Percentiles rank a stretch among this genome's conserved stretches.
phyloP scores from a whole-genome alignment of 1,139 yeast genomes.

The Ogataea hybrid region DNA sequence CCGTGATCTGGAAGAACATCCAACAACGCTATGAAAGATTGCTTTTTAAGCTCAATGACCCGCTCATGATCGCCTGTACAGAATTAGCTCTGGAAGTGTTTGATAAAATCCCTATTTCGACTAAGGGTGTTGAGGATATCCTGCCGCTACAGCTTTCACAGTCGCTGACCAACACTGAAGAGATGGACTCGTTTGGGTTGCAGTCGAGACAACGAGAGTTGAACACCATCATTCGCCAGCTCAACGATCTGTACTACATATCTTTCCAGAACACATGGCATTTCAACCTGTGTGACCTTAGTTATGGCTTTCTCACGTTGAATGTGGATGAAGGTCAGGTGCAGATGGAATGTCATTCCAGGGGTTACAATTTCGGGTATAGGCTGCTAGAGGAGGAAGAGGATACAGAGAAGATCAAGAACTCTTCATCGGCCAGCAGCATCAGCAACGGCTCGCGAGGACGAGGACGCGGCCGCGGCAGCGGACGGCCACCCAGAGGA shows the following conservation, averaged over 20 bases:
- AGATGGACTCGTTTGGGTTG: constrained; percentile 18
- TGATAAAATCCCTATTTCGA: constrained; percentile 64
- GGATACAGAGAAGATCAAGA: constrained; percentile 1
- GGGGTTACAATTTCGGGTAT: constrained; percentile 52
- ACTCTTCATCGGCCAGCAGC: neutral
- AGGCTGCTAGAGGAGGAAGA: constrained; percentile 27
- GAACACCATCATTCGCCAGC: constrained; percentile 33
- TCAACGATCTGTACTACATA: constrained; percentile 56
- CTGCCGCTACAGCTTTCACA: constrained; percentile 34
- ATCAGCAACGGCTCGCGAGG: constrained; percentile 16
- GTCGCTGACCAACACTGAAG: constrained; percentile 18
- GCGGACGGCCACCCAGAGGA: constrained; percentile 17
- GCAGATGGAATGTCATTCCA: constrained; percentile 40
- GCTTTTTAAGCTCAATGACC: constrained; percentile 26
- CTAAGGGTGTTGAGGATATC: constrained; percentile 40
- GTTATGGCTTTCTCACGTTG: constrained; percentile 43
- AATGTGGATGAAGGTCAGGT: constrained; percentile 41
- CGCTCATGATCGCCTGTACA: constrained; percentile 31
- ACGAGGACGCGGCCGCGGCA: constrained; percentile 25
- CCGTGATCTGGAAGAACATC: constrained; percentile 63
- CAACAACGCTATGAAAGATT: constrained; percentile 45
- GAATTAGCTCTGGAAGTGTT: constrained; percentile 60
- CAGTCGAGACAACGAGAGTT: constrained; percentile 29
- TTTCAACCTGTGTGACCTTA: constrained; percentile 66
- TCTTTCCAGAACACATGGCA: constrained; percentile 79